A percentile compares a stretch with the other conserved stretches of the same genome.
phyloP scores from a whole-genome alignment of 805 yeast genomes.

The Wickerhamiella australiensis region DNA sequence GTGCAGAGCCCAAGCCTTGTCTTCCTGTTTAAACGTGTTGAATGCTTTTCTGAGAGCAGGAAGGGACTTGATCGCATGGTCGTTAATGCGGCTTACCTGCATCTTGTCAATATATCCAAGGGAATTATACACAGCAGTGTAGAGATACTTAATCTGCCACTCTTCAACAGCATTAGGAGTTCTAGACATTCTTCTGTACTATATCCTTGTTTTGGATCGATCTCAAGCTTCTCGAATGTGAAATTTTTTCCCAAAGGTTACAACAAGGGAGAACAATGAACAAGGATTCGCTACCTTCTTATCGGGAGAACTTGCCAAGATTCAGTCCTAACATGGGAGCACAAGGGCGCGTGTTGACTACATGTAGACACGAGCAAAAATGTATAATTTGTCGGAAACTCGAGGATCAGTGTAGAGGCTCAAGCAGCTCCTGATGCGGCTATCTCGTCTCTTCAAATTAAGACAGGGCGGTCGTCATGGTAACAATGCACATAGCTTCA shows the following conservation, averaged over 20 bases:
- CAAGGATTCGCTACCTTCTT: no score
- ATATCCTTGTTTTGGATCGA: no score
- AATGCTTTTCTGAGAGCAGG: neutral
- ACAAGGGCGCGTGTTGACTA: no score
- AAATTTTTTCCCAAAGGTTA: no score
- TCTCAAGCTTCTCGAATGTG: neutral
- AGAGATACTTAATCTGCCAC: conserved; percentile 6
- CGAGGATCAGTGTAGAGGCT: no score
- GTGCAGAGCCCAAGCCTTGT: neutral
- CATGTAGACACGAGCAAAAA: no score
- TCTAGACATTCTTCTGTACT: neutral
- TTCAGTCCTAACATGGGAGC: no score
- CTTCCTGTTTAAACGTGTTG: neutral
- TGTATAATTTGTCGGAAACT: no score
- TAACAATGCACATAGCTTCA: neutral
- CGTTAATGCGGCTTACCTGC: neutral
- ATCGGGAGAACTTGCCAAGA: no score
- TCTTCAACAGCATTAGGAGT: neutral
- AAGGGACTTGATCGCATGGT: neutral
- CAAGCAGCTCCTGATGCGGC: neutral
- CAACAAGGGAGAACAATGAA: no score
- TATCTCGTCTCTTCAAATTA: neutral
- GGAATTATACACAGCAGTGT: neutral
- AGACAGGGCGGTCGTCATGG: neutral
- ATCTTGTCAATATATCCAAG: conserved; percentile 1